Percentiles rank a stretch among this genome's conserved stretches.
phyloP scores from a whole-genome alignment of 2,329 filamentous ascomycete species.

The Scortechinia acanthostroma region DNA sequence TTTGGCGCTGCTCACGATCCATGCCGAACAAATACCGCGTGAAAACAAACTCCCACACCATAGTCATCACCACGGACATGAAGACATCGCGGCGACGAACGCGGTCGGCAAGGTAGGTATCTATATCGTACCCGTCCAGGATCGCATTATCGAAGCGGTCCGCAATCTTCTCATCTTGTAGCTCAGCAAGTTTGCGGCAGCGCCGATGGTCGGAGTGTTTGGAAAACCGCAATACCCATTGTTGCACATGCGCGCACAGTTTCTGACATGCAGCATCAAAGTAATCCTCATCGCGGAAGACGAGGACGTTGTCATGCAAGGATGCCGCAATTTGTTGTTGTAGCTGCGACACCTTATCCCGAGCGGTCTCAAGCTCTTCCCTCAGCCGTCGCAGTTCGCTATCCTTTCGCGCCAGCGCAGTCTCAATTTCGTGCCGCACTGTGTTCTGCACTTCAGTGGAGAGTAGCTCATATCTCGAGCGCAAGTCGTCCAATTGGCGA shows the following conservation, averaged over 20 bases:
- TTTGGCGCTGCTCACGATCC: conserved; percentile 94
- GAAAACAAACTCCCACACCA: conserved; percentile 99
- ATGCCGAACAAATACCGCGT: conserved; percentile 97
- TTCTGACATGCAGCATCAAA: conserved; percentile 91
- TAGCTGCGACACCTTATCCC: conserved; percentile 49
- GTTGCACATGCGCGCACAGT: conserved; percentile 89
- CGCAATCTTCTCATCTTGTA: conserved; percentile 81
- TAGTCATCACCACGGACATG: conserved; percentile 98
- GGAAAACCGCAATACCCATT: conserved; percentile 96
- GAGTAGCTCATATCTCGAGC: conserved; percentile 47
- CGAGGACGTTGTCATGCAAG: conserved; percentile 66
- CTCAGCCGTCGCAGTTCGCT: conserved; percentile 74
- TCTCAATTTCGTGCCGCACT: not conserved
- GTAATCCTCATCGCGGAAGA: conserved; percentile 81
- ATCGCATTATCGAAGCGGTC: conserved; percentile 91
- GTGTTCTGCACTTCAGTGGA: conserved; percentile 55
- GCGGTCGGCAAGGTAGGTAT: conserved; percentile 79
- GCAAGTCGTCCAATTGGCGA: conserved; percentile 64
- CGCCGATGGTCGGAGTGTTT: conserved; percentile 91
- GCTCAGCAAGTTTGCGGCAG: conserved; percentile 75
- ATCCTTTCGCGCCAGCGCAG: conserved; percentile 54
- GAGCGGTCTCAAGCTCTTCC: conserved; percentile 69
- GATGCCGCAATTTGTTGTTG: conserved; percentile 48
- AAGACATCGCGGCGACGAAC: conserved; percentile 87
- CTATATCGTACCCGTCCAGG: conserved; percentile 87